Conservation (phyloP, 768 basidiomycete species). For the Suillus variegatus region DNA sequence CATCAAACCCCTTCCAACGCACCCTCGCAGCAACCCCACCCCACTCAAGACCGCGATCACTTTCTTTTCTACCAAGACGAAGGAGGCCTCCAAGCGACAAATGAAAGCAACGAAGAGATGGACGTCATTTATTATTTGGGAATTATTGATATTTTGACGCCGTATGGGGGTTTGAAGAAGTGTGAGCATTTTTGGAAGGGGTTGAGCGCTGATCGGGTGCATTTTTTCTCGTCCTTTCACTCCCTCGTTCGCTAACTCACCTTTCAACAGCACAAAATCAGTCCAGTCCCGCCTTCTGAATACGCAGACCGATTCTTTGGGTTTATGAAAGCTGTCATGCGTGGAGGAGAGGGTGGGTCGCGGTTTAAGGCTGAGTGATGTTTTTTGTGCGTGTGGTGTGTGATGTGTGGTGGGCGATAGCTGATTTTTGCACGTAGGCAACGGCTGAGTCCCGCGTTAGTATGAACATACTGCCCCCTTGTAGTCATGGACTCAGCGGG, state of each 20-base stretch:
- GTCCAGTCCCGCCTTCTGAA: conserved; percentile 84
- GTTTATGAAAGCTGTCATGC: conserved; percentile 86
- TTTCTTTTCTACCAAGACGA: conserved; percentile 98
- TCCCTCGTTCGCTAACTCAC: not conserved
- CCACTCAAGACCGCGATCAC: conserved; percentile 43
- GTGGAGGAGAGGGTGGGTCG: conserved; percentile 69
- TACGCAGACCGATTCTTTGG: conserved; percentile 88
- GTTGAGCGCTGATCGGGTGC: conserved; percentile 78
- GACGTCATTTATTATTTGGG: conserved; percentile 92
- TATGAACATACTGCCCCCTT: not conserved
- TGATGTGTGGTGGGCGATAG: not conserved
- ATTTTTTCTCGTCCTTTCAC: conserved; percentile 31
- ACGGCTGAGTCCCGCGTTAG: not conserved
- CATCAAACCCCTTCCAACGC: not conserved
- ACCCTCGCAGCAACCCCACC: not conserved
- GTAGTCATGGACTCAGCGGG: not conserved
- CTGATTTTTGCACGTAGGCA: not conserved
- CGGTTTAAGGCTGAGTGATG: conserved; percentile 47
- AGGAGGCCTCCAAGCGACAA: conserved; percentile 87
- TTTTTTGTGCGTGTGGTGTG: not conserved
- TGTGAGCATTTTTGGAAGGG: conserved; percentile 94
- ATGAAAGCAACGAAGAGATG: conserved; percentile 74
- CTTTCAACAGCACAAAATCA: conserved; percentile 81
- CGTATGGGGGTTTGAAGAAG: conserved; percentile 76
- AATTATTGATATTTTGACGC: conserved; percentile 96